Percentiles rank a stretch among this genome's conserved stretches.
Conservation (phyloP, 345 rosid genomes). For the Melaleuca quinquenervia region DNA sequence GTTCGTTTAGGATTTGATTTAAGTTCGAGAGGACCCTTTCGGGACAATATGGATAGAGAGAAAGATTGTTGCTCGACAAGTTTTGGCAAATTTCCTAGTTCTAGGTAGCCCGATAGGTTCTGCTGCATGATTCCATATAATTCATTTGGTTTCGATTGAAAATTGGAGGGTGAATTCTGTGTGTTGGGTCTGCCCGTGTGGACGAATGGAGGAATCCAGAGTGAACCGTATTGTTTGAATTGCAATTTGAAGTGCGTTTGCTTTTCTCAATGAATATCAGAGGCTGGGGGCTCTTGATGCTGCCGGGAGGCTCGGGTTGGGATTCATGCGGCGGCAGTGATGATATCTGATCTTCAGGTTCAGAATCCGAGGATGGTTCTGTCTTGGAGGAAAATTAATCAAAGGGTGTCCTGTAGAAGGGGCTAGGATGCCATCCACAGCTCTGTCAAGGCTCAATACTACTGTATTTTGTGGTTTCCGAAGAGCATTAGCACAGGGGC, state of each 20-base stretch:
- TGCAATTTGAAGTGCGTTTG: background rate
- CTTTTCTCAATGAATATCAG: background rate
- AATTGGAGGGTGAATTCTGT: background rate
- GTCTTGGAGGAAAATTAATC: background rate
- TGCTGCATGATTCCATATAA: background rate
- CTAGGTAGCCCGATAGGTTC: background rate
- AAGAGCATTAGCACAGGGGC: background rate
- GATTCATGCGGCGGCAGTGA: background rate
- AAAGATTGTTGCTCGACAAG: background rate
- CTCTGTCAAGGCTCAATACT: background rate
- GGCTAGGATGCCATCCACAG: constrained; percentile 4
- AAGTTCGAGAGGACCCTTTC: background rate
- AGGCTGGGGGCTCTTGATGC: background rate
- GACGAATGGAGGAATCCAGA: background rate
- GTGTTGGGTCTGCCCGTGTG: background rate
- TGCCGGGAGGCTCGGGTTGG: background rate
- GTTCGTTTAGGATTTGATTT: background rate
- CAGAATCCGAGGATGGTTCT: background rate
- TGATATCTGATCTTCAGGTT: background rate
- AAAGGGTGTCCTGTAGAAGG: background rate
- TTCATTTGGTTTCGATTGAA: background rate
- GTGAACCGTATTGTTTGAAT: background rate
- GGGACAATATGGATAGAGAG: background rate
- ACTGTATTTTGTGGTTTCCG: background rate
- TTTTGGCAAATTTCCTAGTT: background rate